Percentiles rank a stretch among this genome's conserved stretches.
Conservation (phyloP, 2,329 filamentous ascomycete genomes). For the Xylariaceae sp. region DNA sequence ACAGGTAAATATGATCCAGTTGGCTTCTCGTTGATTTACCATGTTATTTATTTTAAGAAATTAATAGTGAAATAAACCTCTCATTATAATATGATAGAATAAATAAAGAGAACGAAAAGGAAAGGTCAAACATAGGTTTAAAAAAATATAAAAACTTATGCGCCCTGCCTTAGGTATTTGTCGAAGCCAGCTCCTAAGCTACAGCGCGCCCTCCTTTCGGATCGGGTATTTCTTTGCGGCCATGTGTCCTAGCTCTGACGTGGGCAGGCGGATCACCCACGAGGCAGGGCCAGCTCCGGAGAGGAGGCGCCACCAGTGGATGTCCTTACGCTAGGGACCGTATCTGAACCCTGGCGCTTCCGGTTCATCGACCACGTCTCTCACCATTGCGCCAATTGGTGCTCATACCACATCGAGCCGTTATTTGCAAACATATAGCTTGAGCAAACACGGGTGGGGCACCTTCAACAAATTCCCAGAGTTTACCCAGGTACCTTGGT, state of each 20-base stretch:
- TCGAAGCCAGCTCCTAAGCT: conserved; percentile 7
- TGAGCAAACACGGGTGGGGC: no score
- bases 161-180: conserved; percentile 3
- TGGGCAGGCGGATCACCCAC: not conserved
- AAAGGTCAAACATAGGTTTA: no score
- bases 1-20: no score
- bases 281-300: conserved; percentile 3
- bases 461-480: no score
- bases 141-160: not conserved
- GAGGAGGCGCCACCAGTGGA: not conserved
- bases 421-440: no score
- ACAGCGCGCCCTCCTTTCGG: conserved; percentile 17
- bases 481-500: no score
- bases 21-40: no score
- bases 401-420: not conserved
- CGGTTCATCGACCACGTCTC: not conserved
- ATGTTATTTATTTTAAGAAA: no score
- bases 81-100: no score
- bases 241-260: not conserved
- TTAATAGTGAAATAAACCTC: no score
- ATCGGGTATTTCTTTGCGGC: conserved; percentile 7
- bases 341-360: conserved; percentile 12
- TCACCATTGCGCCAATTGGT: conserved; percentile 5
- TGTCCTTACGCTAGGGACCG: conserved; percentile 3
- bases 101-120: no score